Evolutionary conservation across 75 land plant genomes (phyloP).

Genomic region (Ceratopteris richardii): DNA sequence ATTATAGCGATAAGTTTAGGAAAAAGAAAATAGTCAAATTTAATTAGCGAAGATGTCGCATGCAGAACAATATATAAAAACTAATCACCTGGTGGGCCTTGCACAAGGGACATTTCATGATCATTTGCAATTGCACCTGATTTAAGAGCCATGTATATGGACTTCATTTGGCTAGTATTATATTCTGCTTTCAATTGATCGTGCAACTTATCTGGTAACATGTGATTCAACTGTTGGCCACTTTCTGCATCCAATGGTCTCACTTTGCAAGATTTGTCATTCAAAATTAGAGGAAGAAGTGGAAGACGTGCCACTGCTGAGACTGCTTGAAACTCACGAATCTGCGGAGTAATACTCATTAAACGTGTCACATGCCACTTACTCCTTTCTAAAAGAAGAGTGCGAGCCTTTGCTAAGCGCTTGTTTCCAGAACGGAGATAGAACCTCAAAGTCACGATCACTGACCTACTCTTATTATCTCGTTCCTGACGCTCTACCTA

Average conservation of each 20-base stretch:
- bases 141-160: conserved; percentile 57
- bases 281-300: conserved; percentile 55
- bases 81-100: conserved; percentile 99
- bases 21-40: no score
- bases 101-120: conserved; percentile 68
- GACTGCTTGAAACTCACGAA: conserved; percentile 93
- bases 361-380: conserved; percentile 75
- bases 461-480: conserved; percentile 49
- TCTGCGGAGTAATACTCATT: conserved; percentile 83
- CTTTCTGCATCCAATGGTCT: conserved; percentile 8
- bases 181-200: conserved; percentile 43
- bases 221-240: conserved; percentile 17
- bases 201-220: conserved; percentile 49
- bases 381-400: conserved; percentile 56
- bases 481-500: conserved; percentile 86
- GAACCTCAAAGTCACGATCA: conserved; percentile 43
- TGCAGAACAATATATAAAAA: no score
- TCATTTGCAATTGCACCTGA: conserved; percentile 11
- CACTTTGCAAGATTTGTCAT: conserved; percentile 20
- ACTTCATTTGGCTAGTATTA: conserved; percentile 78
- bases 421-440: conserved; percentile 46
- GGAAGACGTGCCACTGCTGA: conserved; percentile 65
- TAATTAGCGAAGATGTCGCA: no score
- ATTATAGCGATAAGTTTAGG: no score
- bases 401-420: conserved; percentile 58